phyloP scores from a whole-genome alignment of 345 rosid genomes.

The Melastoma malabathricum region DNA sequence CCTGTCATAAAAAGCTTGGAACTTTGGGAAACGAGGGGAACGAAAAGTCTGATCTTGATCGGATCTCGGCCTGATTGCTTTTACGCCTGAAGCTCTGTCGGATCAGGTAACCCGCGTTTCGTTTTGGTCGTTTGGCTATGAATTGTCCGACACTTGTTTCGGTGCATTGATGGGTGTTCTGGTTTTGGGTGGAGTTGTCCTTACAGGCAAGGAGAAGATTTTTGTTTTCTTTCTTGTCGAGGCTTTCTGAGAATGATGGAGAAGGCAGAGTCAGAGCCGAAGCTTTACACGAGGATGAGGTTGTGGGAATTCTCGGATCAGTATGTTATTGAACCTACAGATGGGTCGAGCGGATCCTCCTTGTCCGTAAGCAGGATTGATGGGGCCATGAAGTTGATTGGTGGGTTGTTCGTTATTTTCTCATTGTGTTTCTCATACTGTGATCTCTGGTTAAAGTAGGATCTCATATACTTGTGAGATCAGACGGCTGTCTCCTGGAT shows the following conservation, averaged over 20 bases:
- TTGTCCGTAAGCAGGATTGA: constrained; percentile 60
- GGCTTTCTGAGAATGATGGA: constrained; percentile 47
- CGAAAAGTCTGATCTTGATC: too few species aligned
- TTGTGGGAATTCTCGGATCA: constrained; percentile 98
- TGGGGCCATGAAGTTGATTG: constrained; percentile 61
- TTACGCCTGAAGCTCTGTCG: too few species aligned
- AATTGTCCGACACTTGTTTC: too few species aligned
- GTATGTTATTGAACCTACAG: constrained; percentile 78
- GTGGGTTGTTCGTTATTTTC: constrained; percentile 16
- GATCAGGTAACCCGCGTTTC: too few species aligned
- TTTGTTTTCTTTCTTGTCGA: background rate
- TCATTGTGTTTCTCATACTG: background rate
- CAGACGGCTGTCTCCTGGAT: background rate
- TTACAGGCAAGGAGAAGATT: background rate
- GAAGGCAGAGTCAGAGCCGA: constrained; percentile 60
- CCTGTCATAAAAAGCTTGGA: too few species aligned
- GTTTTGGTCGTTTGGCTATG: too few species aligned
- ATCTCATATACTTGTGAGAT: background rate
- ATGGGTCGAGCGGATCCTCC: constrained; percentile 61
- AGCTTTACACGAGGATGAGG: constrained; percentile 68
- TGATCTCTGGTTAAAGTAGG: background rate
- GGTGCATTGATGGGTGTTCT: too few species aligned
- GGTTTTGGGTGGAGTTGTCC: background rate
- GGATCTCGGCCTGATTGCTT: too few species aligned
- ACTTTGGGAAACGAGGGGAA: too few species aligned